Evolutionary conservation across 345 rosid genomes (phyloP).

Genomic region (Murraya paniculata): DNA sequence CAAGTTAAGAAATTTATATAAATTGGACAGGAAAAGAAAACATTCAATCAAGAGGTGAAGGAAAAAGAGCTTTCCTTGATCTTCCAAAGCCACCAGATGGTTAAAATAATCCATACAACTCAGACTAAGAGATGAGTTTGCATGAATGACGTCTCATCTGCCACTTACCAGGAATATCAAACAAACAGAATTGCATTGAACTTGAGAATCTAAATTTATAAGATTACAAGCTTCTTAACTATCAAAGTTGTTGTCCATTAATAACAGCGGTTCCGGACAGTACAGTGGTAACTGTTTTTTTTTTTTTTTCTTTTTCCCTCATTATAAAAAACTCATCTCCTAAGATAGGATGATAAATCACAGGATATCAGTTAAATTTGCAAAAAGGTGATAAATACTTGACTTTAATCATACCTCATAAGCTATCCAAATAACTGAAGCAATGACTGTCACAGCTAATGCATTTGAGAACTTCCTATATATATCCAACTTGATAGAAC

Average conservation of each 20-base stretch:
- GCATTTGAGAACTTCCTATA: constrained; percentile 97
- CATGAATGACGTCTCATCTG: neutral
- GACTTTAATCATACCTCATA: constrained; percentile 62
- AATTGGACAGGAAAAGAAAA: neutral
- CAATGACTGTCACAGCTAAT: constrained; percentile 71
- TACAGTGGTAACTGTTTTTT: neutral
- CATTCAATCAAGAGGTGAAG: neutral
- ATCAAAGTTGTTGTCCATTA: neutral
- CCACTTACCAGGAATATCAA: neutral
- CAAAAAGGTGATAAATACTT: neutral
- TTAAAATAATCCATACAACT: neutral
- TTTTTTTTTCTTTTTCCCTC: neutral
- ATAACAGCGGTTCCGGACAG: neutral
- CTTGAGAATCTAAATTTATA: neutral
- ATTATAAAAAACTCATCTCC: neutral
- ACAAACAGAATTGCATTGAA: neutral
- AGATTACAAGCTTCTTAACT: neutral
- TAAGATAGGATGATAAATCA: neutral
- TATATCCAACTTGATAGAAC: constrained; percentile 78
- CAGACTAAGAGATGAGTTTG: neutral
- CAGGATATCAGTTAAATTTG: neutral
- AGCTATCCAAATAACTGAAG: constrained; percentile 84
- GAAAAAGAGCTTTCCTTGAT: neutral
- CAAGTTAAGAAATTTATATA: neutral
- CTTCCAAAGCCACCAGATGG: neutral